A percentile compares a stretch with the other conserved stretches of the same genome.
Evolutionary conservation across 164 flowering plant genomes (phyloP).

Genomic region (Cinnamomum chago): DNA sequence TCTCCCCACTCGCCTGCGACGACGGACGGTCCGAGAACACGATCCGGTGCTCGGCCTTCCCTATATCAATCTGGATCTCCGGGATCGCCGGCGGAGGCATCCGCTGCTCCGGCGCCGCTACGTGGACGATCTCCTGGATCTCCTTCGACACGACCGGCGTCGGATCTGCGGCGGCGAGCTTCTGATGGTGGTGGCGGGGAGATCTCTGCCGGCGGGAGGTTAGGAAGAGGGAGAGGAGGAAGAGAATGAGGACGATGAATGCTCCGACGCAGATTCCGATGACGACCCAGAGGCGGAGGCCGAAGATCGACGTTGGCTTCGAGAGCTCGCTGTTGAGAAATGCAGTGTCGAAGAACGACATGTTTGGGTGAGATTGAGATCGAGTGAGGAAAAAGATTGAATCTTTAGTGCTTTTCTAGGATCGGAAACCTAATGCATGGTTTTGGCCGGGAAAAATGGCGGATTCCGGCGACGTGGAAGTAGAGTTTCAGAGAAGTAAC

Average conservation of each 20-base stretch:
- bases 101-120: conserved; percentile 30
- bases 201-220: conserved; percentile 51
- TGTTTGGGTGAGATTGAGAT: conserved; percentile 8
- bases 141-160: conserved; percentile 69
- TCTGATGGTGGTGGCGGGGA: conserved; percentile 7
- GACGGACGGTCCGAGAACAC: conserved; percentile 58
- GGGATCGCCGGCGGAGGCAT: conserved; percentile 30
- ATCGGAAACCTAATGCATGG: neutral
- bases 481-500: neutral
- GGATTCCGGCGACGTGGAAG: conserved; percentile 9
- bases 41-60: conserved; percentile 79
- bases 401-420: neutral
- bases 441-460: conserved; percentile 13
- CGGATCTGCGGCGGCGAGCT: conserved; percentile 14
- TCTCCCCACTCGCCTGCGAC: conserved; percentile 67
- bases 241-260: conserved; percentile 69
- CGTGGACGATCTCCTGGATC: conserved; percentile 63
- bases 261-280: conserved; percentile 83
- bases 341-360: conserved; percentile 51
- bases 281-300: conserved; percentile 73
- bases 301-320: conserved; percentile 84
- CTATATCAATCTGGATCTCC: conserved; percentile 89
- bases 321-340: conserved; percentile 68
- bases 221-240: conserved; percentile 74
- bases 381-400: neutral